These are phyloP conservation scores for Bonnemaisonia californica DNA, from an alignment of 31 red algal genomes.

Conservation along the genomic window DNA sequence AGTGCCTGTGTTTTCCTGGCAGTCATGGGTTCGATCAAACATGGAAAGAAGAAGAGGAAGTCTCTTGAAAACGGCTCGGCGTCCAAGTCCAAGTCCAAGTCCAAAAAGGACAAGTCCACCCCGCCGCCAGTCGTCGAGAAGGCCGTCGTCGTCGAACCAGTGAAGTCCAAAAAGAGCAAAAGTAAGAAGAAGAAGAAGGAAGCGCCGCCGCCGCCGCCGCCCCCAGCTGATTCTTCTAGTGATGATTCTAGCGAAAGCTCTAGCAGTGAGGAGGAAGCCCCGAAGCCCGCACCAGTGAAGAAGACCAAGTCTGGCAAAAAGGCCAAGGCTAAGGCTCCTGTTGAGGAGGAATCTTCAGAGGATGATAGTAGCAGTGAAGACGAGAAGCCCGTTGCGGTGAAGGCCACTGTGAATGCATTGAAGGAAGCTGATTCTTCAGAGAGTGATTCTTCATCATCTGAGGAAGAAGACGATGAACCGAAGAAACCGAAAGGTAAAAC, in stretches of 20 bases:
- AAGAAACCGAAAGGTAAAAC: not conserved
- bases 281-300: conserved; percentile 6
- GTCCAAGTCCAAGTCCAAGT: conserved; percentile 12
- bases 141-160: conserved; percentile 4
- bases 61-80: not conserved
- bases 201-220: conserved; percentile 3
- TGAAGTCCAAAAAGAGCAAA: not conserved
- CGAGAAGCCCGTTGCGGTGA: not conserved
- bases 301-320: conserved; percentile 3
- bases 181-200: conserved; percentile 38
- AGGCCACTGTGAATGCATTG: not conserved
- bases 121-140: conserved; percentile 40
- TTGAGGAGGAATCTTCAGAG: not conserved
- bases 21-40: not conserved
- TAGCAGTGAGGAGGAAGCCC: not conserved
- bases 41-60: not conserved
- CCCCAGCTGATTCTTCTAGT: not conserved
- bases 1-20: too few species aligned
- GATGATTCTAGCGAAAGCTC: conserved; percentile 13
- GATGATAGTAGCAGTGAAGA: conserved; percentile 13
- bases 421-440: not conserved
- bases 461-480: not conserved
- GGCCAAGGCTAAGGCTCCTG: not conserved
- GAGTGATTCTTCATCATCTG: not conserved
- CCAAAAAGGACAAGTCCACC: conserved; percentile 8